Percentiles rank a stretch among this genome's conserved stretches.
phyloP scores from a whole-genome alignment of 1,284 basidiomycete species.

The Agroathelia rolfsii region DNA sequence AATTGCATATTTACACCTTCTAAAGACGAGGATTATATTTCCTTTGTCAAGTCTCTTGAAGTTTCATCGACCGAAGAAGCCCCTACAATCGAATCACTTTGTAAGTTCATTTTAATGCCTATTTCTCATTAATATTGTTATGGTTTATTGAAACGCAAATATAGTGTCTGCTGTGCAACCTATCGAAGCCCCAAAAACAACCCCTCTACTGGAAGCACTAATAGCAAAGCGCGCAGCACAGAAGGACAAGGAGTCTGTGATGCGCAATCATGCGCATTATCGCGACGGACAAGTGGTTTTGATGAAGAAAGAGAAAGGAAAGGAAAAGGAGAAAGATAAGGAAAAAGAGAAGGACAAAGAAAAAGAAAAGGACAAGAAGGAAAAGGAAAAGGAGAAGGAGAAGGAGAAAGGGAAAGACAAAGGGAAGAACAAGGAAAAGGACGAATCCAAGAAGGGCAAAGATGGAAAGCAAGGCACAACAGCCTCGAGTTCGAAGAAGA shows the following conservation, averaged over 20 bases:
- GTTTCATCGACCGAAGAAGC: constrained; percentile 40
- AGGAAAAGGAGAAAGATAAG: constrained; percentile 31
- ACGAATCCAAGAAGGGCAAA: no score
- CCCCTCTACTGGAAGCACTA: constrained; percentile 82
- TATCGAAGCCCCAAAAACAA: constrained; percentile 59
- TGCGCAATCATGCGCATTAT: constrained; percentile 61
- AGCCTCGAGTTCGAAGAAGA: no score
- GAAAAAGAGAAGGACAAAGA: constrained; percentile 12
- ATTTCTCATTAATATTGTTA: constrained; percentile 6
- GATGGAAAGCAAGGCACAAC: no score
- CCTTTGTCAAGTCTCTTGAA: constrained; percentile 64
- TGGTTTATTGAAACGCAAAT: constrained; percentile 1
- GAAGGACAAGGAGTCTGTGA: constrained; percentile 60
- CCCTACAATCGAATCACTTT: constrained; percentile 49
- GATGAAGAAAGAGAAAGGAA: constrained; percentile 39
- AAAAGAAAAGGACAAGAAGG: constrained; percentile 6
- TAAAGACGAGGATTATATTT: constrained; percentile 71
- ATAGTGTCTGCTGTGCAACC: constrained; percentile 52
- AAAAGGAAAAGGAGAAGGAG: constrained; percentile 1
- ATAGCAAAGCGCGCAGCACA: constrained; percentile 69
- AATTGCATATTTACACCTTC: background rate
- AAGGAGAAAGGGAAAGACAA: no score
- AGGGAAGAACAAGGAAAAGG: no score
- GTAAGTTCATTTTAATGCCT: constrained; percentile 29
- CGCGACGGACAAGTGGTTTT: constrained; percentile 31